Evolutionary conservation across 768 basidiomycete genomes (phyloP), one percentile per base, ranked within the genome.

Genomic region (Hysterangium stoloniferum): DNA sequence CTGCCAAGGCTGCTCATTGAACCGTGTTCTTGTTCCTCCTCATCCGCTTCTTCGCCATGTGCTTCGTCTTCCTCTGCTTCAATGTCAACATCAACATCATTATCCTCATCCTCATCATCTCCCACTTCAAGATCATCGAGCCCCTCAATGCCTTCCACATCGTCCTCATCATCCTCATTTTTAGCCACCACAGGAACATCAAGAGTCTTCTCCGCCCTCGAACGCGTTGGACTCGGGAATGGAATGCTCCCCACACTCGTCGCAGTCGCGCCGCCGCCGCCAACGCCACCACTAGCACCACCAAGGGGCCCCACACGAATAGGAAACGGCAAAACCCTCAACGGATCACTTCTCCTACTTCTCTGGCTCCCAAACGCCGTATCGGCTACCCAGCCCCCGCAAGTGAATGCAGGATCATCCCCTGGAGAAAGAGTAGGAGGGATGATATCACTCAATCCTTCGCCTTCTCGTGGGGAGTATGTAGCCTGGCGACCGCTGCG

Each of bases 1-100:
- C 84, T 82, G 2, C 89, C 89, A 4, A 92, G 75, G 54, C 84
- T 86, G 3, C 88, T 91, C 81, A 92, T 80, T 6, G 89, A 91
- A 12, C 58, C 66, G 1, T 56, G 66, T 11, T 61, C 68, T 3
- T 69, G 75, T 1, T 69, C 75, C 33, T 76, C 77, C 9, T 71
- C 71, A 1, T 67, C 72, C 0, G 71, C 70, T 0, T 71, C 74
- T 0, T 66, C 71, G 5, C 71, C 71, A 0, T 61, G 71, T 20
- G 63, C 68, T 12, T 58, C 66, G 1, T 56, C 67, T 11, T 61
- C 68, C 3, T 69, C 75, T 1, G 68, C 75, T 32, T 76, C 77
- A 11, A 71, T 71, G 1, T 67, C 72, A 0, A 71, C 70, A 0
- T 71, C 74, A 0, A 66, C 71, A 4, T 71, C 71, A 0, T 61